These are phyloP conservation scores for Thinopyrum elongatum DNA, from an alignment of 176 grass and related monocot species.

Conservation along the genomic window DNA sequence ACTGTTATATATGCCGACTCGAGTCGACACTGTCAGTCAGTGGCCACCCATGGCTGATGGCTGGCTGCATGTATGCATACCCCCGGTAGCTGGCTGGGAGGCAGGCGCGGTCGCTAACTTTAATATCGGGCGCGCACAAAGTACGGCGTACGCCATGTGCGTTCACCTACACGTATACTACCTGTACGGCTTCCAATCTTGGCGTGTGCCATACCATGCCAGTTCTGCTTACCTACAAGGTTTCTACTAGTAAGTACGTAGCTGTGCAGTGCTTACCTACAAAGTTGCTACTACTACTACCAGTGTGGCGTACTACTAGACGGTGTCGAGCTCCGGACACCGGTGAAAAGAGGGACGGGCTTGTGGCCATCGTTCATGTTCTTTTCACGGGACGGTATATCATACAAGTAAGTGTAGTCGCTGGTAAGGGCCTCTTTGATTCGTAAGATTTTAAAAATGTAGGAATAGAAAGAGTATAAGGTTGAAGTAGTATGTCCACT, in stretches of 20 bases:
- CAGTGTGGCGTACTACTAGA: background rate
- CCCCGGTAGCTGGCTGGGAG: no score
- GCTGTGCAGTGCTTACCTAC: no score
- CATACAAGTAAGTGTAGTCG: no score
- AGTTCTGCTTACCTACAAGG: background rate
- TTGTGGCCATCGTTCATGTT: background rate
- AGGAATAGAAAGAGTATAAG: no score
- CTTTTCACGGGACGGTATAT: background rate
- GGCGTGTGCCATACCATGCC: background rate
- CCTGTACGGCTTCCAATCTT: conserved; percentile 15
- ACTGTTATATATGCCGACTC: conserved; percentile 18
- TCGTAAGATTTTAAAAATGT: no score
- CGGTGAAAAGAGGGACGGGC: background rate
- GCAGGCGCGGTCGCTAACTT: background rate
- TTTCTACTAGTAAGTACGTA: background rate
- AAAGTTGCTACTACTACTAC: background rate
- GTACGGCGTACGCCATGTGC: background rate
- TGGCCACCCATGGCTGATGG: no score
- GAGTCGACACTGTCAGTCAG: background rate
- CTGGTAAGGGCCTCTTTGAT: no score
- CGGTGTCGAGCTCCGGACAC: no score
- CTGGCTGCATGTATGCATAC: no score
- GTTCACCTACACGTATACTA: conserved; percentile 5
- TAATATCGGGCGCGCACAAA: conserved; percentile 28
- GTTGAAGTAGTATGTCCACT: no score